phyloP scores from a whole-genome alignment of 1,284 basidiomycete species.

The Omphalotus olearius region DNA sequence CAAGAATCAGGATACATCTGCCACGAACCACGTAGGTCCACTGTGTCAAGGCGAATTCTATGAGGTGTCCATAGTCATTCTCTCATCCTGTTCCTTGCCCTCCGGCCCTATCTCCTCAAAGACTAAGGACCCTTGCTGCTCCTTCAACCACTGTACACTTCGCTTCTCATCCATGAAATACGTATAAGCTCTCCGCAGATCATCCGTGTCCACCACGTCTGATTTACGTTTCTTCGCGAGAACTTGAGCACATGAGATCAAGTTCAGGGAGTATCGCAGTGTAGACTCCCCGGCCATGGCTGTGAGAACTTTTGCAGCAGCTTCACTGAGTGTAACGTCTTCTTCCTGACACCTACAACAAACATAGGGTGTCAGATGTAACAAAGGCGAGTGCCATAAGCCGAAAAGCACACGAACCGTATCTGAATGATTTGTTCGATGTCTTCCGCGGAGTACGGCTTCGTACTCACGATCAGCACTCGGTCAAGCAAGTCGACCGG shows the following conservation, averaged over 20 bases:
- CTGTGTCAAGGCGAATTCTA: neutral
- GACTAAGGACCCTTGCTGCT: constrained; percentile 68
- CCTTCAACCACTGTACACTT: constrained; percentile 92
- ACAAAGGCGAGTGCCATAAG: constrained; percentile 2
- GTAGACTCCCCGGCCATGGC: constrained; percentile 86
- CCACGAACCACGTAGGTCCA: too few relatives aligned
- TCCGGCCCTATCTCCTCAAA: constrained; percentile 59
- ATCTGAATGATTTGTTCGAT: constrained; percentile 92
- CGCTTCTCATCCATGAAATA: constrained; percentile 97
- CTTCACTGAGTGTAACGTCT: constrained; percentile 81
- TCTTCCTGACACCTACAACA: constrained; percentile 84
- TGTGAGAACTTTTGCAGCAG: constrained; percentile 77
- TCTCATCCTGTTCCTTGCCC: constrained; percentile 19
- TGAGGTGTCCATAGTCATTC: constrained; percentile 22
- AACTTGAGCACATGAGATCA: constrained; percentile 88
- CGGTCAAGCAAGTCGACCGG: constrained; percentile 94
- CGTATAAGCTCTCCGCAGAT: constrained; percentile 79
- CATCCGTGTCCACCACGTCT: constrained; percentile 75
- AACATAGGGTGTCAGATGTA: constrained; percentile 4
- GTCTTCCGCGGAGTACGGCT: constrained; percentile 83
- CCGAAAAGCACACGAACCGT: constrained; percentile 43
- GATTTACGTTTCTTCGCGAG: constrained; percentile 80
- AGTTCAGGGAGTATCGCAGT: constrained; percentile 85
- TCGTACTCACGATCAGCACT: constrained; percentile 93
- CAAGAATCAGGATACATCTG: too few relatives aligned